Evolutionary conservation across 345 rosid species (phyloP).

Genomic region (Reutealis trisperma): DNA sequence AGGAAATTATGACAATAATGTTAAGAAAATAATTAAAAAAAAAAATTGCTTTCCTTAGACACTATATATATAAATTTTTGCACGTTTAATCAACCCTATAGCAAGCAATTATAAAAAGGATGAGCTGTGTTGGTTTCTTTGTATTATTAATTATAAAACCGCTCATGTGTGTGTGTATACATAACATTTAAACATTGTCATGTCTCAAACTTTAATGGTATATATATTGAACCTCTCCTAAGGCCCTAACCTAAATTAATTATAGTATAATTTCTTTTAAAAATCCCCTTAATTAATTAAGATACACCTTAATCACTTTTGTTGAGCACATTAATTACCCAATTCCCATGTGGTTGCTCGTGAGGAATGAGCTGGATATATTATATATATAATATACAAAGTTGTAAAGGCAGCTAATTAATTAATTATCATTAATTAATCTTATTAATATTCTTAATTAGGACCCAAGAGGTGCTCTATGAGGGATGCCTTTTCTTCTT

Average conservation of each 20-base stretch:
- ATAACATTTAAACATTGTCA: too few species aligned
- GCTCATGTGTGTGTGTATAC: too few species aligned
- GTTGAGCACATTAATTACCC: background rate
- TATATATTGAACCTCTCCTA: constrained; percentile 1
- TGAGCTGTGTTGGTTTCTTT: too few species aligned
- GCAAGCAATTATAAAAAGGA: too few species aligned
- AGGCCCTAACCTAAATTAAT: constrained; percentile 15
- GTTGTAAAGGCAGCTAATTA: background rate
- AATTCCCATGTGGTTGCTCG: constrained; percentile 16
- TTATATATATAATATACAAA: background rate
- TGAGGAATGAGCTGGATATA: constrained; percentile 29
- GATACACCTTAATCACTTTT: background rate
- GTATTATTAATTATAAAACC: too few species aligned
- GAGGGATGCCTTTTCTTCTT: constrained; percentile 90
- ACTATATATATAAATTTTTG: too few species aligned
- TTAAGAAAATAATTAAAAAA: too few species aligned
- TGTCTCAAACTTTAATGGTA: constrained; percentile 14
- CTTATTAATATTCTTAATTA: background rate
- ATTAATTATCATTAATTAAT: background rate
- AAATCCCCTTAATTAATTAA: background rate
- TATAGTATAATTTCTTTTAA: constrained; percentile 3
- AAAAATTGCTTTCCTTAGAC: too few species aligned
- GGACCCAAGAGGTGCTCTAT: constrained; percentile 60
- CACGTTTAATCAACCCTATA: too few species aligned
- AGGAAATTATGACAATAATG: too few species aligned